Evolutionary conservation across 345 rosid species (phyloP), one percentile per base, ranked within the genome.

Genomic region (Erucastrum elatum): DNA sequence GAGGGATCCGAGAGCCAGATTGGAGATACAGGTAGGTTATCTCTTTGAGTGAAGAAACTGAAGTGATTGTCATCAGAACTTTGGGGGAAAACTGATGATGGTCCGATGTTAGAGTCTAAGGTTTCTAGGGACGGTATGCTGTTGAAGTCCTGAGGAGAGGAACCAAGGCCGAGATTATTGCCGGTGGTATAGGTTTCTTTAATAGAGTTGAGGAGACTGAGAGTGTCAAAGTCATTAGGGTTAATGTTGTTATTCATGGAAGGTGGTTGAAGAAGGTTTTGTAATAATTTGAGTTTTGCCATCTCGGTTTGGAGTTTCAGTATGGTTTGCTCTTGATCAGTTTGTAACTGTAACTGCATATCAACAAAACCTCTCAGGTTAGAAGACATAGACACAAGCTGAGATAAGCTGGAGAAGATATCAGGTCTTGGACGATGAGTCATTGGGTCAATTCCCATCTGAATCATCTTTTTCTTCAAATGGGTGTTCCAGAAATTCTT

Each of bases 401-500:
- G 83, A 65, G 83, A 76, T 59, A 81, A 71, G 49, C 77, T 34
- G 4, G 83, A 44, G 80, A 81, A 81, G 72, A 75, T 34, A 71
- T 81, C 83, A 25, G 94, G 84, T 86, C 94, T 84, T 70, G 92
- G 92, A 62, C 84, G 81, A 83, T 91, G 97, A 34, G 97, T 88
- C 66, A 91, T 87, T 2, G 97, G 97, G 46, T 91, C 97, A 6
- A 91, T 81, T 9, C 94, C 97, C 94, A 88, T 90, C 58, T 84
- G 87, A 11, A 91, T 82, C 82, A 91, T 86, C 85, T 89, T 91
- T 69, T 89, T 91, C 90, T 85, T 91, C 41, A 91, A 78, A 81
- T 91, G 94, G 1, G 97, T 91, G 70, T 91, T 91, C 97, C 96
- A 91, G 62, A 87, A 86, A 75, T 91, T 91, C 82, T 91, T 91